Evolutionary conservation across 139 green algal species (phyloP).

Genomic region (Chlamydomonas schloesseri): DNA sequence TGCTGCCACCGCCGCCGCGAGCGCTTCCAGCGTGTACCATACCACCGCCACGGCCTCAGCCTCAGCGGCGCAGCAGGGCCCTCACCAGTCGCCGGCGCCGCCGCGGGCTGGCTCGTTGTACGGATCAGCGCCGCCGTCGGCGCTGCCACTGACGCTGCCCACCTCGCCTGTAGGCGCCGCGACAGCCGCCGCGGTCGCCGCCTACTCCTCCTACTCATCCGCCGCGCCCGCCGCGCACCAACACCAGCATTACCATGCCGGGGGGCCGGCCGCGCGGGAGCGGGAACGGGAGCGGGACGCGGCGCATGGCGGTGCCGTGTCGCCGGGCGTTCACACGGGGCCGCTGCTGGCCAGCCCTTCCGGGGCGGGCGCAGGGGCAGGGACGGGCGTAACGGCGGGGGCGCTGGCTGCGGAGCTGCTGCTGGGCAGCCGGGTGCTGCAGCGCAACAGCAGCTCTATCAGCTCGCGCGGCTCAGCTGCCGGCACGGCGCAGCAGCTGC

Average conservation of each 20-base stretch:
- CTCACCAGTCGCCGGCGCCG: neutral
- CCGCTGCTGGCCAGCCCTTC: too few relatives aligned
- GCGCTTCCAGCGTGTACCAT: neutral
- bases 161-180: neutral
- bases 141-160: neutral
- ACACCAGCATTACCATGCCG: neutral
- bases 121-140: neutral
- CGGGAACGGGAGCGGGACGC: neutral
- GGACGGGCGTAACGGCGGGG: too few relatives aligned
- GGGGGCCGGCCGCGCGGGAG: neutral
- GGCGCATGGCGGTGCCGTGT: neutral
- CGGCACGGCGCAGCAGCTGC: too few relatives aligned
- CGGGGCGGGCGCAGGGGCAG: too few relatives aligned
- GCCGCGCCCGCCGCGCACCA: neutral
- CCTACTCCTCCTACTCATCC: too few relatives aligned
- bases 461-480: too few relatives aligned
- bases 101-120: neutral
- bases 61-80: neutral
- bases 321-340: too few relatives aligned
- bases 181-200: too few relatives aligned
- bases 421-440: too few relatives aligned
- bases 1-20: neutral
- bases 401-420: too few relatives aligned
- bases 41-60: neutral
- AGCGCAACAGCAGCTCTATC: too few relatives aligned